A percentile compares a stretch with the other conserved stretches of the same genome.
These are phyloP conservation scores for Aspergillus chevalieri DNA, from an alignment of 2,329 filamentous ascomycete genomes.

Conservation along the genomic window DNA sequence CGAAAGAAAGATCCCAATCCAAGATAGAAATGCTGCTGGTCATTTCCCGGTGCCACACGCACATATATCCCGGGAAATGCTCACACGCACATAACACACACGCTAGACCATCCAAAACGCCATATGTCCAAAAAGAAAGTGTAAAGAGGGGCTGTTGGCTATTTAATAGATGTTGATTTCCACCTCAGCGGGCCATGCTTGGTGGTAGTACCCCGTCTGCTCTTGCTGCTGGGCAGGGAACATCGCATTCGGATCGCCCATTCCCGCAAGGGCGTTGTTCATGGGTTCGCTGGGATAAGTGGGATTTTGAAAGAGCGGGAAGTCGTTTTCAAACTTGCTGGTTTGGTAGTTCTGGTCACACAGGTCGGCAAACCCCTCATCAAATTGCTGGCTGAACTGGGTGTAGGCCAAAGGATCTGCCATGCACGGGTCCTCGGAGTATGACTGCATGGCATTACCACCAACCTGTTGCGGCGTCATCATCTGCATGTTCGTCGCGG, in stretches of 20 bases:
- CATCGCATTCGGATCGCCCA: background rate
- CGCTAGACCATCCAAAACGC: too few species aligned
- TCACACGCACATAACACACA: too few species aligned
- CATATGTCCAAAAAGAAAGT: too few species aligned
- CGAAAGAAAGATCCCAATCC: too few species aligned
- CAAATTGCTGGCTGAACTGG: constrained; percentile 18
- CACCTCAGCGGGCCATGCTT: too few species aligned
- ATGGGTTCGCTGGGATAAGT: background rate
- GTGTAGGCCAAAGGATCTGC: constrained; percentile 12
- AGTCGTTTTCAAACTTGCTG: constrained; percentile 16
- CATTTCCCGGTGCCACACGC: too few species aligned
- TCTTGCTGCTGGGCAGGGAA: background rate
- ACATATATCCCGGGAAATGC: too few species aligned
- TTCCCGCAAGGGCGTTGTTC: background rate
- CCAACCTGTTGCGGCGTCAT: constrained; percentile 13
- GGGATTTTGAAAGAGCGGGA: constrained; percentile 21
- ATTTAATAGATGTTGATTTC: too few species aligned
- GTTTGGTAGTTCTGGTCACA: constrained; percentile 11
- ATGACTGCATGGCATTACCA: constrained; percentile 10
- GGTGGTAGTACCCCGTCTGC: background rate
- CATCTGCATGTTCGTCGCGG: constrained; percentile 19
- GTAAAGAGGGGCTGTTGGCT: too few species aligned
- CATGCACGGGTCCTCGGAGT: constrained; percentile 12
- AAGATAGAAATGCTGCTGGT: too few species aligned
- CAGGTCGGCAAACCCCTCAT: constrained; percentile 17